Evolutionary conservation across 2,329 filamentous ascomycete genomes (phyloP).

Genomic region (Coniochaeta sp.): DNA sequence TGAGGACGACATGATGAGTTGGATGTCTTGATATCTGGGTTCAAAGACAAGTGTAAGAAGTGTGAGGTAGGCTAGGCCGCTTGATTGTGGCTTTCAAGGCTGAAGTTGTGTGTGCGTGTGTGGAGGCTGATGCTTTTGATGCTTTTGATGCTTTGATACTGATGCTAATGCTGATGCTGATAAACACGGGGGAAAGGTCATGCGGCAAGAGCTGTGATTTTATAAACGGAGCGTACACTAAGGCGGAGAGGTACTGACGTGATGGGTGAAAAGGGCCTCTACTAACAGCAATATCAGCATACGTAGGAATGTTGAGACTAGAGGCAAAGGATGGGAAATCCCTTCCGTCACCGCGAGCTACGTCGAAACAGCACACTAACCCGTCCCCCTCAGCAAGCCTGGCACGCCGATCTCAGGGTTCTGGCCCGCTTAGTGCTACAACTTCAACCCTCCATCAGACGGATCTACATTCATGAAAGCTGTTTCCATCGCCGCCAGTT

Average conservation of each 20-base stretch:
- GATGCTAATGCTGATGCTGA: not conserved
- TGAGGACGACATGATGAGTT: slow-evolving; percentile 13
- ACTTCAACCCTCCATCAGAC: not conserved
- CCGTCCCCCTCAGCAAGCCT: not conserved
- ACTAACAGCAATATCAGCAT: not conserved
- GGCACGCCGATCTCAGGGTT: not conserved
- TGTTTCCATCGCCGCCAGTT: not conserved
- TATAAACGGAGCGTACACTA: not conserved
- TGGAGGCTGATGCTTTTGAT: not conserved
- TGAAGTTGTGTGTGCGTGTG: not conserved
- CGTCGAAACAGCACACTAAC: not conserved
- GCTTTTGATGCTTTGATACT: too few species aligned
- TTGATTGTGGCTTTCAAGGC: not conserved
- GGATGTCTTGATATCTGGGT: not conserved
- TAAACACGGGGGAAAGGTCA: not conserved
- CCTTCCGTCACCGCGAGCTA: not conserved
- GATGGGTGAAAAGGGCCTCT: not conserved
- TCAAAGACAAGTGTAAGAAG: not conserved
- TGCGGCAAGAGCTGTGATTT: not conserved
- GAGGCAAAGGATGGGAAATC: not conserved
- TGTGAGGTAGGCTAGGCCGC: not conserved
- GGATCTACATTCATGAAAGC: not conserved
- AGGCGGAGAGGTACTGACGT: not conserved
- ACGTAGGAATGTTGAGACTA: not conserved
- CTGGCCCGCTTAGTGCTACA: not conserved